A percentile compares a stretch with the other conserved stretches of the same genome.
Conservation (phyloP, 345 rosid species). For the Salix purpurea region DNA sequence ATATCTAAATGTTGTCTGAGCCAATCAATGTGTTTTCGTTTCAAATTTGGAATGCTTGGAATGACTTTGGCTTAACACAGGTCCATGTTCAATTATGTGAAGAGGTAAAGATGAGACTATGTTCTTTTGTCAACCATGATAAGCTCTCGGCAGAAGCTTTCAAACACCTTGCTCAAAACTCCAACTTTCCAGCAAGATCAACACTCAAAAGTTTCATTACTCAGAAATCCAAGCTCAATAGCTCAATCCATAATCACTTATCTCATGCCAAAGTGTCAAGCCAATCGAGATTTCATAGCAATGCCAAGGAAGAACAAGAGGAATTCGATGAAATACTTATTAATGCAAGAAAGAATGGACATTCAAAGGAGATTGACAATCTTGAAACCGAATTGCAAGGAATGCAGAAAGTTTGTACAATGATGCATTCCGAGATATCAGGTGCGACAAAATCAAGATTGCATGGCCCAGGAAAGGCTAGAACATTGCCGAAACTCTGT, state of each 20-base stretch:
- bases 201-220: conserved; percentile 25
- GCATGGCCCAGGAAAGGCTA: conserved; percentile 18
- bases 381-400: conserved; percentile 19
- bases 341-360: conserved; percentile 15
- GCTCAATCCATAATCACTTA: neutral
- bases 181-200: conserved; percentile 37
- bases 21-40: neutral
- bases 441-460: conserved; percentile 18
- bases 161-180: conserved; percentile 29
- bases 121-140: conserved; percentile 31
- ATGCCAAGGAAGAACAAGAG: conserved; percentile 5
- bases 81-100: conserved; percentile 34
- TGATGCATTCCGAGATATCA: conserved; percentile 25
- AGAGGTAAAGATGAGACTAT: conserved; percentile 36
- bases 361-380: conserved; percentile 14
- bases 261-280: neutral
- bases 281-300: neutral
- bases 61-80: conserved; percentile 22
- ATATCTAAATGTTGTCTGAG: neutral
- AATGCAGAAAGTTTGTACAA: conserved; percentile 20
- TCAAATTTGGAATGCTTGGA: neutral
- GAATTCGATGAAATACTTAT: conserved; percentile 3
- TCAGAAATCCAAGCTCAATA: conserved; percentile 23
- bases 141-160: conserved; percentile 40
- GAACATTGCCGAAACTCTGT: conserved; percentile 38